A percentile compares a stretch with the other conserved stretches of the same genome.
phyloP scores from a whole-genome alignment of 208 protist genomes.

The Acanthamoeba sp. region DNA sequence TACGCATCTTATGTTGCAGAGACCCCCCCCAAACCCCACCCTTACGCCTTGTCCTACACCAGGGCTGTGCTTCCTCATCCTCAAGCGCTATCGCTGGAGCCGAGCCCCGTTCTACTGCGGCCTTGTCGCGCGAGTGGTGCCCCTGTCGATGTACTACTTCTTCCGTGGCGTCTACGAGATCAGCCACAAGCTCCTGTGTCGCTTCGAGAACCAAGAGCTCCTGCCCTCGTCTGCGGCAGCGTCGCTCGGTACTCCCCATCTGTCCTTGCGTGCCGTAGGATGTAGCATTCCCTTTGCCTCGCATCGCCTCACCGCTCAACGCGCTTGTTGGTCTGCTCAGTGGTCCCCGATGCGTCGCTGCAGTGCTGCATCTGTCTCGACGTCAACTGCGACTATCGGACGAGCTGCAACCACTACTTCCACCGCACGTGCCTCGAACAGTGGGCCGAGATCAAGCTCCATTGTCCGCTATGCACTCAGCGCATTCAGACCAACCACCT shows the following conservation, averaged over 20 bases:
- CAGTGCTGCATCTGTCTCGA: constrained; percentile 64
- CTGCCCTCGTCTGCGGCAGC: neutral
- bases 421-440: constrained; percentile 35
- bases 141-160: constrained; percentile 58
- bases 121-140: constrained; percentile 13
- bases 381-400: constrained; percentile 37
- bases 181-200: neutral
- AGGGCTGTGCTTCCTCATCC: constrained; percentile 23
- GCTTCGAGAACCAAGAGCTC: constrained; percentile 2
- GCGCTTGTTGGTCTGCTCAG: neutral
- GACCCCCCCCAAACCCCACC: neutral
- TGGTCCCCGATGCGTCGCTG: neutral
- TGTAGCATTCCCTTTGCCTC: too few species aligned
- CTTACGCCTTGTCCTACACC: neutral
- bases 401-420: constrained; percentile 37
- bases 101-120: constrained; percentile 43
- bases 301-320: neutral
- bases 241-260: neutral
- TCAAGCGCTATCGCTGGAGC: constrained; percentile 34
- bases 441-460: constrained; percentile 48
- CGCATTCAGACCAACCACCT: constrained; percentile 20
- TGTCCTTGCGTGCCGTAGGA: too few species aligned
- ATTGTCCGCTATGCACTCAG: constrained; percentile 62
- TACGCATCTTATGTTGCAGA: neutral
- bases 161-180: constrained; percentile 51